Evolutionary conservation across 2,329 filamentous ascomycete species (phyloP).

Genomic region (Curvularia spicifera): DNA sequence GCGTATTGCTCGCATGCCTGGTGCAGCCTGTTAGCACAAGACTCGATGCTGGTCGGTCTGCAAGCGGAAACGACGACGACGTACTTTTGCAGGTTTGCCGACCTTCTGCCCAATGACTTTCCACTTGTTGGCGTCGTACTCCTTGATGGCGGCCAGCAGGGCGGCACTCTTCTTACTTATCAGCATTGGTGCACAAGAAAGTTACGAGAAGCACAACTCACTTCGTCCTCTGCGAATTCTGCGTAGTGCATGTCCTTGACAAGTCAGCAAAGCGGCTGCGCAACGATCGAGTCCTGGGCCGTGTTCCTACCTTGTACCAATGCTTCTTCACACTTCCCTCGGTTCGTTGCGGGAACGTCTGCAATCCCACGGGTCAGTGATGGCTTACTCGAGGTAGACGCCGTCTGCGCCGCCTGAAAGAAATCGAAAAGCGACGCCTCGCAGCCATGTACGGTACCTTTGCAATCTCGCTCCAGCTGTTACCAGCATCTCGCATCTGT

Average conservation of each 20-base stretch:
- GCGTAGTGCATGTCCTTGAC: slow-evolving; percentile 96
- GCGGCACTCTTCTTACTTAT: slow-evolving; percentile 68
- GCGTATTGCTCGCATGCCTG: slow-evolving; percentile 91
- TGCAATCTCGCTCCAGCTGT: slow-evolving; percentile 97
- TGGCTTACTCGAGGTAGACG: neutral
- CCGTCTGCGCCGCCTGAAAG: neutral
- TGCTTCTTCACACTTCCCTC: slow-evolving; percentile 99
- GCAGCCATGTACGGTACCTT: slow-evolving; percentile 66
- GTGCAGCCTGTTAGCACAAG: slow-evolving; percentile 25
- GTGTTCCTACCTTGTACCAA: slow-evolving; percentile 85
- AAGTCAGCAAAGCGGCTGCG: slow-evolving; percentile 30
- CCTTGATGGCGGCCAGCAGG: slow-evolving; percentile 91
- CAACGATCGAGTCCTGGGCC: slow-evolving; percentile 18
- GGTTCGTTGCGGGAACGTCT: slow-evolving; percentile 91
- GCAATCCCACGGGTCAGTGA: slow-evolving; percentile 29
- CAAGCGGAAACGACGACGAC: slow-evolving; percentile 24
- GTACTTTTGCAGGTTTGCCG: slow-evolving; percentile 93
- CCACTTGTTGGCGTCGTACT: slow-evolving; percentile 99
- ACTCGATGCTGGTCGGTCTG: slow-evolving; percentile 9
- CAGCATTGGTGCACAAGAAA: slow-evolving; percentile 28
- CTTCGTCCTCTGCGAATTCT: slow-evolving; percentile 97
- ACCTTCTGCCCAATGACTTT: slow-evolving; percentile 96
- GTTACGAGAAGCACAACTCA: slow-evolving; percentile 51
- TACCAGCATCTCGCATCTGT: slow-evolving; percentile 89
- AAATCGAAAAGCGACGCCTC: neutral